A percentile compares a stretch with the other conserved stretches of the same genome.
These are phyloP conservation scores for Ogataea parapolymorpha DNA, from an alignment of 805 yeast species.

Conservation along the genomic window DNA sequence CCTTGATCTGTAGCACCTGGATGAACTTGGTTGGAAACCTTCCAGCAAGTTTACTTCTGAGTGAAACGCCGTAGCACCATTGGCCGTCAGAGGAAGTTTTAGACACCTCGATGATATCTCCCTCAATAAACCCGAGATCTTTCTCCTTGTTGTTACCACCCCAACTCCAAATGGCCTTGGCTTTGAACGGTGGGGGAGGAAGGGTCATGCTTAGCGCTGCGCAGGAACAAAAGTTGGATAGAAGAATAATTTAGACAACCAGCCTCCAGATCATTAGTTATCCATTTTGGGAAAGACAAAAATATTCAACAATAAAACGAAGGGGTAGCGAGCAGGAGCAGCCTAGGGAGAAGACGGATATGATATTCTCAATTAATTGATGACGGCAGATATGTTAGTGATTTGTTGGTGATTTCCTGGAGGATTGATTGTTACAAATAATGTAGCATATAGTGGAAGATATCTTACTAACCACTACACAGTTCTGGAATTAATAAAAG, in stretches of 20 bases:
- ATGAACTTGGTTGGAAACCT: constrained; percentile 88
- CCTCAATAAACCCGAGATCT: constrained; percentile 91
- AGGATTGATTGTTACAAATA: too few relatives aligned
- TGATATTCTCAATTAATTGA: too few relatives aligned
- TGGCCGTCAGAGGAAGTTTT: constrained; percentile 76
- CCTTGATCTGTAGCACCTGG: constrained; percentile 41
- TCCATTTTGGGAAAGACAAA: constrained; percentile 10
- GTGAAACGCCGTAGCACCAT: constrained; percentile 86
- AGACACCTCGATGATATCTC: constrained; percentile 79
- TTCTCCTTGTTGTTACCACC: constrained; percentile 79
- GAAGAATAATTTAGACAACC: constrained; percentile 3
- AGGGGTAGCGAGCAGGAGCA: too few relatives aligned
- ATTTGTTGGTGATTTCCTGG: too few relatives aligned
- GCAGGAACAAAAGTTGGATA: background rate
- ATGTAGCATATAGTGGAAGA: too few relatives aligned
- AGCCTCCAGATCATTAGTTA: constrained; percentile 12
- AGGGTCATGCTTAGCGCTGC: constrained; percentile 7
- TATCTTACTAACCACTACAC: too few relatives aligned
- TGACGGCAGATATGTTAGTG: too few relatives aligned
- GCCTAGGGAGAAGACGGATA: too few relatives aligned
- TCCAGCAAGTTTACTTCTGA: constrained; percentile 80
- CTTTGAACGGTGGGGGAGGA: constrained; percentile 29
- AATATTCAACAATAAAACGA: constrained; percentile 1
- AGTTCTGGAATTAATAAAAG: too few relatives aligned
- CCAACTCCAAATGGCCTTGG: constrained; percentile 80